A percentile compares a stretch with the other conserved stretches of the same genome.
These are phyloP conservation scores for Smallanthus sonchifolius DNA, from an alignment of 129 eudicot genomes.

Conservation along the genomic window DNA sequence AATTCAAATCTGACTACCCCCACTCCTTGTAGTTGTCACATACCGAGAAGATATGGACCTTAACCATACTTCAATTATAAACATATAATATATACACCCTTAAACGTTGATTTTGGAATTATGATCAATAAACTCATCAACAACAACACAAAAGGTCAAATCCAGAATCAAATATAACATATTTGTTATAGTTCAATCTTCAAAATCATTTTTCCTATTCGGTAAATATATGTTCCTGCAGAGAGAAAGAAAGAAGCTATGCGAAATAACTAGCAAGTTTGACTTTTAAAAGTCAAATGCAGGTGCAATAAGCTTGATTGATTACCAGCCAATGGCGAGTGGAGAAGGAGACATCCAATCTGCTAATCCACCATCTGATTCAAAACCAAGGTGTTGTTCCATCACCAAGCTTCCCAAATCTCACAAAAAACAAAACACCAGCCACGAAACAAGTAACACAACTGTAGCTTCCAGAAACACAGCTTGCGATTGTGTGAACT, in stretches of 20 bases:
- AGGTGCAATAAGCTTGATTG: too few species aligned
- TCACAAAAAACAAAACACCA: constrained; percentile 48
- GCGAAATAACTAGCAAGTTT: background rate
- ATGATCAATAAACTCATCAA: background rate
- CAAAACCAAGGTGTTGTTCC: constrained; percentile 61
- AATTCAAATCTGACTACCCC: too few species aligned
- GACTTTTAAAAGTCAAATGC: constrained; percentile 5
- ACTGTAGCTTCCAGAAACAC: constrained; percentile 75
- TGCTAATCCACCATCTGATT: constrained; percentile 91
- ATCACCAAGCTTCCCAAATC: constrained; percentile 65
- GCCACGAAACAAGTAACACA: constrained; percentile 61
- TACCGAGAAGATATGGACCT: too few species aligned
- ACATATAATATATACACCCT: too few species aligned
- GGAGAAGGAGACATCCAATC: constrained; percentile 67
- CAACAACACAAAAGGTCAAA: background rate
- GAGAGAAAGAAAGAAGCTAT: background rate
- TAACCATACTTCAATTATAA: too few species aligned
- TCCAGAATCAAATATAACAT: too few species aligned
- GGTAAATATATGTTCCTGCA: too few species aligned
- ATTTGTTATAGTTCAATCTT: too few species aligned
- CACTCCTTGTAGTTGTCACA: too few species aligned
- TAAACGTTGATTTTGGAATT: too few species aligned
- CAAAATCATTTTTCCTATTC: too few species aligned
- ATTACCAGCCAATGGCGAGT: constrained; percentile 91
- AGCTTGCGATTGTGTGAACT: constrained; percentile 82